Percentiles rank a stretch among this genome's conserved stretches.
Conservation (phyloP, 2,329 filamentous ascomycete genomes). For the Pyrenophora seminiperda region DNA sequence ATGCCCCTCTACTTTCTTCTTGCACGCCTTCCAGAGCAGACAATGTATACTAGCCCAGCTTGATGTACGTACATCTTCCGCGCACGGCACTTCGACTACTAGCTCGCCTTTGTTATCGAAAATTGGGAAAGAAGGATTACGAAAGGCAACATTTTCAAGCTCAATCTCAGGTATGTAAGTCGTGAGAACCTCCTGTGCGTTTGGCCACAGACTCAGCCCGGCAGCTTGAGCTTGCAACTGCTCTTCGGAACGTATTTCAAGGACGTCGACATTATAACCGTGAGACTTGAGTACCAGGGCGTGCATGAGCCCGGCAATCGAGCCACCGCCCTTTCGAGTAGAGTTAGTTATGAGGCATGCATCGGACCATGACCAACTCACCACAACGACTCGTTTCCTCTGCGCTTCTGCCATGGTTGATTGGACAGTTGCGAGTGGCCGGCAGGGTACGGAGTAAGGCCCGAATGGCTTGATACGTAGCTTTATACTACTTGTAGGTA, state of each 20-base stretch:
- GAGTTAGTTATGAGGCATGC: too few relatives aligned
- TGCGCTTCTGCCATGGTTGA: too few relatives aligned
- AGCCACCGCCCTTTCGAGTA: conserved; percentile 13
- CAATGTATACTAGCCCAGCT: conserved; percentile 24
- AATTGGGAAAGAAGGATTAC: conserved; percentile 15
- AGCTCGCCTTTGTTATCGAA: conserved; percentile 14
- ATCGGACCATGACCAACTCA: too few relatives aligned
- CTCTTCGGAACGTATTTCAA: conserved; percentile 17
- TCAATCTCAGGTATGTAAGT: conserved; percentile 13
- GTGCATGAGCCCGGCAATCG: conserved; percentile 28
- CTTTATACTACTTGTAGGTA: not conserved
- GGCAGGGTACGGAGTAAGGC: not conserved
- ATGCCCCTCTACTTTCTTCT: conserved; percentile 1
- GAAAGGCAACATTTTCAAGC: conserved; percentile 12
- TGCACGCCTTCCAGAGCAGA: conserved; percentile 14
- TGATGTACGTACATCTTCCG: conserved; percentile 15
- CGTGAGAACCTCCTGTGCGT: conserved; percentile 19
- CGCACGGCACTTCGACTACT: conserved; percentile 4
- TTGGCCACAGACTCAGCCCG: conserved; percentile 22
- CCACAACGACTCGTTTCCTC: too few relatives aligned
- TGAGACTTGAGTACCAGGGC: conserved; percentile 25
- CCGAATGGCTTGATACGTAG: not conserved
- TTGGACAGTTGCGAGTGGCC: not conserved
- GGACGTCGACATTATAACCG: conserved; percentile 18
- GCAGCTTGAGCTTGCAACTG: conserved; percentile 23